Evolutionary conservation across 1,284 basidiomycete genomes (phyloP), one percentile per base, ranked within the genome.

Genomic region (Sanghuangporus baumii): DNA sequence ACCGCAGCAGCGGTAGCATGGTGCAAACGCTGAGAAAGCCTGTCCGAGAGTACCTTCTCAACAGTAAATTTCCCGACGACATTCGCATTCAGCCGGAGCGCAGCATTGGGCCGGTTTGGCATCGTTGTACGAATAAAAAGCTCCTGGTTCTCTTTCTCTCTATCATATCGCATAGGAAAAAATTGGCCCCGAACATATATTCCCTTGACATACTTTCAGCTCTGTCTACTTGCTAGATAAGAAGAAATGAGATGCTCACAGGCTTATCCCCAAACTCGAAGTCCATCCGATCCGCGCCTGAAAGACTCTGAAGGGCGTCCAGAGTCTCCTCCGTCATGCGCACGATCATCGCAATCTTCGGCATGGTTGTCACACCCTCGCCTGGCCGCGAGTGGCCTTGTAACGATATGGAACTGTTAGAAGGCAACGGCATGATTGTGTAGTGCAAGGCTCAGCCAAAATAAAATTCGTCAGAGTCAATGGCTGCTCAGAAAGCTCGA

Each of bases 261-360:
- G 84, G 81, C 56, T 69, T 76, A 38, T 81, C 75, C 18, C 81
- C 82, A 69, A 89, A 87, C 66, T 85, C 78, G 64, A 90, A 80
- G 47, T 85, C 75, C 69, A 89, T 71, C 31, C 71, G 72, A 1
- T 82, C 78, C 26, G 79, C 73, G 40, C 74, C 73, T 16, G 79
- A 77, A 57, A 76, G 76, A 0, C 78, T 75, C 56, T 85, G 80
- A 43, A 91, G 79, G 0, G 86, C 85, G 54, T 88, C 83, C 62
- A 89, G 76, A 0, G 85, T 83, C 71, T 88, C 86, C 48, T 80
- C 77, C 1, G 88, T 83, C 80, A 91, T 79, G 59, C 87, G 83
- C 38, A 91, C 79, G 59, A 91, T 75, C 81, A 89, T 86, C 50
- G 88, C 89, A 31, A 81, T 78, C 75, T 89, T 89, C 11, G 84